Percentiles rank a stretch among this genome's conserved stretches.
Conservation (phyloP, 2,329 filamentous ascomycete species). For the Ascosphaera aggregata region DNA sequence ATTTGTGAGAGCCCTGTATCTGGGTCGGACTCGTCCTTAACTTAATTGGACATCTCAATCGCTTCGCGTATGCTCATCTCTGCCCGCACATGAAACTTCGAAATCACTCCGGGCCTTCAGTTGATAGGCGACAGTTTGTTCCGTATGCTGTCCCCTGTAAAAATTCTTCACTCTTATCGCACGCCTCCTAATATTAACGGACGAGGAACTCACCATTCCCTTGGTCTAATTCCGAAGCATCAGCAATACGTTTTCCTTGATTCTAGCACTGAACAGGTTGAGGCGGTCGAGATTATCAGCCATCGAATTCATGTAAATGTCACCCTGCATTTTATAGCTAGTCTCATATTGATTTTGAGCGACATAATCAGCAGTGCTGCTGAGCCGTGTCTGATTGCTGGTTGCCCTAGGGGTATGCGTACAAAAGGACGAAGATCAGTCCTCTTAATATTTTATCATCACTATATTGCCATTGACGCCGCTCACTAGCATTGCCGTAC, state of each 20-base stretch:
- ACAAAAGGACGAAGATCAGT: too few relatives aligned
- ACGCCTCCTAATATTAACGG: slow-evolving; percentile 62
- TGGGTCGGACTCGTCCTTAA: slow-evolving; percentile 79
- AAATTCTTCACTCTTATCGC: slow-evolving; percentile 69
- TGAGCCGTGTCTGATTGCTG: too few relatives aligned
- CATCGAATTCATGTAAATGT: slow-evolving; percentile 32
- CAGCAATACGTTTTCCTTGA: slow-evolving; percentile 23
- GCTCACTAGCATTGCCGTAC: too few relatives aligned
- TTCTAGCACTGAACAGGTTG: slow-evolving; percentile 33
- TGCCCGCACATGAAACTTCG: slow-evolving; percentile 39
- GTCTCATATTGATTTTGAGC: not conserved
- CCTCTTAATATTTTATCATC: too few relatives aligned
- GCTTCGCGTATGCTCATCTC: slow-evolving; percentile 78
- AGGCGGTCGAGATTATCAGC: slow-evolving; percentile 36
- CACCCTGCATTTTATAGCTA: slow-evolving; percentile 20
- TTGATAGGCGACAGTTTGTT: slow-evolving; percentile 45
- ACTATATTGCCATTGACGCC: too few relatives aligned
- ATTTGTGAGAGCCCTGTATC: slow-evolving; percentile 76
- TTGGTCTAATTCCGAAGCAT: slow-evolving; percentile 43
- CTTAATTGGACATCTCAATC: slow-evolving; percentile 76
- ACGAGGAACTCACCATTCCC: slow-evolving; percentile 61
- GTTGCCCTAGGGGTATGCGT: too few relatives aligned
- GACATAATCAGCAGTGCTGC: too few relatives aligned
- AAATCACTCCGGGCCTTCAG: slow-evolving; percentile 53
- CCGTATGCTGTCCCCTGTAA: slow-evolving; percentile 48